Evolutionary conservation across 2,329 filamentous ascomycete genomes (phyloP).

Genomic region (Arthroderma sp.): DNA sequence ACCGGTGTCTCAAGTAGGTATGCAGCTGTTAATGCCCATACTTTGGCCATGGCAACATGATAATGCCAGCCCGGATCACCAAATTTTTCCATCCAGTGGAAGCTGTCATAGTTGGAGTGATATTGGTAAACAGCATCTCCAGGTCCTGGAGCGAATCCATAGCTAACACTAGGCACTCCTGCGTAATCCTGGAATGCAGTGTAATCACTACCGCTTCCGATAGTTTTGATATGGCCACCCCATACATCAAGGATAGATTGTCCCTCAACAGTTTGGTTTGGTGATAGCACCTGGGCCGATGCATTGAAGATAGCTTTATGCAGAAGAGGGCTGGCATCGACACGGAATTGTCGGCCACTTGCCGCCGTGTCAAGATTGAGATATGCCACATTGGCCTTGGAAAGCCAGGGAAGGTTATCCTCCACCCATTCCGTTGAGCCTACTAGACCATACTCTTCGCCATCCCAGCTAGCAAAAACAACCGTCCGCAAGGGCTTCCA

Average conservation of each 20-base stretch:
- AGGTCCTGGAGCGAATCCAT: constrained; percentile 40
- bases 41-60: constrained; percentile 50
- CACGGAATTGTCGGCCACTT: constrained; percentile 48
- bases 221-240: constrained; percentile 48
- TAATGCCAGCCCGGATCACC: constrained; percentile 53
- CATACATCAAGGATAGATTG: constrained; percentile 59
- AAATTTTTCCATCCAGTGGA: constrained; percentile 68
- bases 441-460: constrained; percentile 73
- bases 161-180: constrained; percentile 52
- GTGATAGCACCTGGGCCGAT: constrained; percentile 49
- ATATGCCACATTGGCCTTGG: constrained; percentile 61
- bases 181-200: constrained; percentile 63
- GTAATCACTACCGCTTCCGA: constrained; percentile 62
- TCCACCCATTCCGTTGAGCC: constrained; percentile 91
- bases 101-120: constrained; percentile 72
- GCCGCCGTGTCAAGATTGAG: constrained; percentile 73
- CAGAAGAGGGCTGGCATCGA: constrained; percentile 60
- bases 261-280: constrained; percentile 59
- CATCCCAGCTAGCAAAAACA: constrained; percentile 77
- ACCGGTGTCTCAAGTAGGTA: constrained; percentile 50
- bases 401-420: constrained; percentile 72
- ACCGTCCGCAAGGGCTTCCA: constrained; percentile 84
- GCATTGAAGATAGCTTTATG: constrained; percentile 59
- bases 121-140: constrained; percentile 54
- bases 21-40: constrained; percentile 50